Percentiles rank a stretch among this genome's conserved stretches.
Conservation (phyloP, 108 stramenopile species). For the Aurantiochytrium sp. region DNA sequence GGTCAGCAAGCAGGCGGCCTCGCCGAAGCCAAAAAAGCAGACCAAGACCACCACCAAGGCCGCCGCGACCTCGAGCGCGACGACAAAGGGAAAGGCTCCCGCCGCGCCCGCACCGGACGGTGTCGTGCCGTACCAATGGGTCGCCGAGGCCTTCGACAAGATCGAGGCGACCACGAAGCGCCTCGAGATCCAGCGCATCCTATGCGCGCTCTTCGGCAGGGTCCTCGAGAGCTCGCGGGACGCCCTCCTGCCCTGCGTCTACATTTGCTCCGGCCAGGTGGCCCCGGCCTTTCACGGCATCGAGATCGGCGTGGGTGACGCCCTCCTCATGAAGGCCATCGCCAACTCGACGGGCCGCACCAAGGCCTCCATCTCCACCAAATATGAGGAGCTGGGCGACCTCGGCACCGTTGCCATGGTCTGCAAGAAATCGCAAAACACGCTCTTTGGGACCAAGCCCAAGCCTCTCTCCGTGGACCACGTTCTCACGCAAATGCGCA, state of each 20-base stretch:
- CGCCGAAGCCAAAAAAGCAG: background rate
- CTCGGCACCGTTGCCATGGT: slow-evolving; percentile 82
- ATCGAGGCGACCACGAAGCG: slow-evolving; percentile 74
- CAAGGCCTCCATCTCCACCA: slow-evolving; percentile 68
- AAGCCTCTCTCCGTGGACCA: slow-evolving; percentile 64
- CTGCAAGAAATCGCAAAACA: slow-evolving; percentile 75
- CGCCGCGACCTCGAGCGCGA: too few relatives aligned
- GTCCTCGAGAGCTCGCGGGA: slow-evolving; percentile 47
- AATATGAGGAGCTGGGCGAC: slow-evolving; percentile 80
- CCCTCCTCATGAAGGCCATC: slow-evolving; percentile 88
- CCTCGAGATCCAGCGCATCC: slow-evolving; percentile 76
- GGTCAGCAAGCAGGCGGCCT: background rate
- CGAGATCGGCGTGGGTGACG: slow-evolving; percentile 95
- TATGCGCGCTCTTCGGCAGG: slow-evolving; percentile 39
- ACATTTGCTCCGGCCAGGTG: slow-evolving; percentile 78
- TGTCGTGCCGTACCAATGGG: slow-evolving; percentile 60
- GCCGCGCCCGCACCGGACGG: background rate
- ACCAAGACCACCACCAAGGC: background rate
- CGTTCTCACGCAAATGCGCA: slow-evolving; percentile 63
- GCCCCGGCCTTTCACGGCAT: slow-evolving; percentile 88
- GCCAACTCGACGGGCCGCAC: slow-evolving; percentile 71
- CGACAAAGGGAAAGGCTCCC: background rate
- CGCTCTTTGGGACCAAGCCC: slow-evolving; percentile 67
- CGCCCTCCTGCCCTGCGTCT: slow-evolving; percentile 73
- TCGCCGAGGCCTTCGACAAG: slow-evolving; percentile 64